Evolutionary conservation across 2,329 filamentous ascomycete genomes (phyloP), one percentile per base, ranked within the genome.

Genomic region (Fusarium nisikadoi): DNA sequence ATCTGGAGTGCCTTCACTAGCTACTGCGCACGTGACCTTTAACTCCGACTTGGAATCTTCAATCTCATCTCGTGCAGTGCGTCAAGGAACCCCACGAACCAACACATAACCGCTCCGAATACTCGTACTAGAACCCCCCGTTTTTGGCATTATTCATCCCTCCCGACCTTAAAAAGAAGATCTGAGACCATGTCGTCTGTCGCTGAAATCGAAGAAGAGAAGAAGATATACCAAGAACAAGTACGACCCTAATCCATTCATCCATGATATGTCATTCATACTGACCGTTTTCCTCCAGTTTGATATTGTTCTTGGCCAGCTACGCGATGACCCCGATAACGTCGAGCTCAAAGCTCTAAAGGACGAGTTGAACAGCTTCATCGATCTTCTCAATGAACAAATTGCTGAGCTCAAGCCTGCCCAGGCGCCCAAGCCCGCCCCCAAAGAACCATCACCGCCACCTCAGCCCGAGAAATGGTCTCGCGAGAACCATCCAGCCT

Each of bases 311-410:
- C 85, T 91, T 77, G 86, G 89, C 61, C 92, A 93, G 73, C 89
- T 97, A 63, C 91, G 92, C 81, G 91, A 93, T 81, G 93, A 96
- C 78, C 91, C 94, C 71, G 91, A 92, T 65, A 95, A 94, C 82
- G 86, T 85, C 77, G 94, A 95, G 82, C 90, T 97, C 78, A 87
- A 91, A 78, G 89, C 88, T 79, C 89, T 97, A 80, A 91, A 92
- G 83, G 85, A 89, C 80, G 94, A 97, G 86, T 90, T 97, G 84
- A 89, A 94, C 86, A 89, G 92, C 84, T 90, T 94, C 83, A 92
- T 98, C 82, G 87, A 88, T 80, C 88, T 94, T 76, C 90, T 94
- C 82, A 90, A 95, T 85, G 90, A 92, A 79, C 90, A 91, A 77
- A 92, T 98, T 81, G 91, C 92, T 84, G 93, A 96, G 82, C 87